phyloP scores from a whole-genome alignment of 768 basidiomycete genomes.

The Mycena belliarum region DNA sequence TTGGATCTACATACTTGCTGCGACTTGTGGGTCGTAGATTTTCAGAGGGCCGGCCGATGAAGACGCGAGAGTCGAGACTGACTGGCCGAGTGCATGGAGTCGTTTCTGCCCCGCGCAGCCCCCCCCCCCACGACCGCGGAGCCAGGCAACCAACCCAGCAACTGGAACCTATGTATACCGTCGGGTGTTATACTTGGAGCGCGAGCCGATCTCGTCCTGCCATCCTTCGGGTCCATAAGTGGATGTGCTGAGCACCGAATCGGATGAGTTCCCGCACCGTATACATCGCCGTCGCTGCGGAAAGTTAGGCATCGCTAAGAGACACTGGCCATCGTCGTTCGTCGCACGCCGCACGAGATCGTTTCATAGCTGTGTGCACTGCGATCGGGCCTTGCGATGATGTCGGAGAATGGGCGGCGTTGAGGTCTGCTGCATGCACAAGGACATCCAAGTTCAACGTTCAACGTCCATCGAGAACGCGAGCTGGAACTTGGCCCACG shows the following conservation, averaged over 20 bases:
- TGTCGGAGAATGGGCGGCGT: conserved; percentile 1
- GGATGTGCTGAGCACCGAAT: not conserved
- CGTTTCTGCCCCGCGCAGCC: too few species aligned
- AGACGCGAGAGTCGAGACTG: too few species aligned
- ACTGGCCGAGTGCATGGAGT: too few species aligned
- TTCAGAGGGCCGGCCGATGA: too few species aligned
- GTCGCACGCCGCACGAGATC: not conserved
- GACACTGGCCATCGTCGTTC: not conserved
- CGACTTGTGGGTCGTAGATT: too few species aligned
- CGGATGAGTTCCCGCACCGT: not conserved
- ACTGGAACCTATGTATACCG: too few species aligned
- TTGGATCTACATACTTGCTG: too few species aligned
- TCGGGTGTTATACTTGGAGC: conserved; percentile 1
- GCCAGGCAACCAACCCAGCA: too few species aligned
- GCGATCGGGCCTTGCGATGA: not conserved
- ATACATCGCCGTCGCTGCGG: conserved; percentile 4
- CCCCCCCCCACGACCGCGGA: too few species aligned
- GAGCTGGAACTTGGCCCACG: not conserved
- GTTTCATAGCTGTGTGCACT: not conserved
- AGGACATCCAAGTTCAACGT: not conserved
- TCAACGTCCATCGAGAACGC: too few species aligned
- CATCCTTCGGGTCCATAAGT: not conserved
- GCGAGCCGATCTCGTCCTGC: conserved; percentile 6
- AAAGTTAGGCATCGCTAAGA: too few species aligned
- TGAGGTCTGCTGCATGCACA: not conserved